phyloP scores from a whole-genome alignment of 2,329 filamentous ascomycete genomes.

The Annulohypoxylon truncatum region DNA sequence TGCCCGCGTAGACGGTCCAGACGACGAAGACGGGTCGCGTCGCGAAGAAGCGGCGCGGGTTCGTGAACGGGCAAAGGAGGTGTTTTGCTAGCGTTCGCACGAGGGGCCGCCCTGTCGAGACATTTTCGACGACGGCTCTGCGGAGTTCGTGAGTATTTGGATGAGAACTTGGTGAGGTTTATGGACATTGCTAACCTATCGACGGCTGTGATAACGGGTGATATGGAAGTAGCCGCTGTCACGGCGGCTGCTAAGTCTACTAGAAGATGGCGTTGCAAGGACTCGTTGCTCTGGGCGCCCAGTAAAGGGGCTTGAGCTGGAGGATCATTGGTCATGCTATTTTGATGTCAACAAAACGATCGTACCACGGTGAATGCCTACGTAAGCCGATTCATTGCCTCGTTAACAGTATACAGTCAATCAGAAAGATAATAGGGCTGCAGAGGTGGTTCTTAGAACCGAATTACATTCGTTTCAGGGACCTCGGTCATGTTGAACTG shows the following conservation, averaged over 20 bases:
- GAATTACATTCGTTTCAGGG: background rate
- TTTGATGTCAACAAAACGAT: background rate
- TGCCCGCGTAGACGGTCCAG: background rate
- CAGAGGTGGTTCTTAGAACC: background rate
- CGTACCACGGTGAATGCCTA: background rate
- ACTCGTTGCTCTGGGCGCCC: background rate
- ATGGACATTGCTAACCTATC: background rate
- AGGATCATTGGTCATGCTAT: background rate
- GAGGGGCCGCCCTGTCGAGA: background rate
- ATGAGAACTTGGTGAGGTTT: background rate
- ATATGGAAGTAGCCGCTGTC: background rate
- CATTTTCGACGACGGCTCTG: constrained; percentile 6
- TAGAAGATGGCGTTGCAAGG: background rate
- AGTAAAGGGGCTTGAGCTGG: background rate
- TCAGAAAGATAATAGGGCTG: background rate
- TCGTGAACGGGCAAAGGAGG: background rate
- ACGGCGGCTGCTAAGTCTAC: background rate
- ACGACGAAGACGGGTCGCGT: background rate
- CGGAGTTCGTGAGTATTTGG: background rate
- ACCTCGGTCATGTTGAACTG: background rate
- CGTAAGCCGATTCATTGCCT: background rate
- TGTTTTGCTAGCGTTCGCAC: background rate
- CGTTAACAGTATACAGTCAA: background rate
- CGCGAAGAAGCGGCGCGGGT: background rate
- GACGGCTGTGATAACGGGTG: background rate